Evolutionary conservation across 2,329 filamentous ascomycete genomes (phyloP).

Genomic region (Arthrobotrys iridis): DNA sequence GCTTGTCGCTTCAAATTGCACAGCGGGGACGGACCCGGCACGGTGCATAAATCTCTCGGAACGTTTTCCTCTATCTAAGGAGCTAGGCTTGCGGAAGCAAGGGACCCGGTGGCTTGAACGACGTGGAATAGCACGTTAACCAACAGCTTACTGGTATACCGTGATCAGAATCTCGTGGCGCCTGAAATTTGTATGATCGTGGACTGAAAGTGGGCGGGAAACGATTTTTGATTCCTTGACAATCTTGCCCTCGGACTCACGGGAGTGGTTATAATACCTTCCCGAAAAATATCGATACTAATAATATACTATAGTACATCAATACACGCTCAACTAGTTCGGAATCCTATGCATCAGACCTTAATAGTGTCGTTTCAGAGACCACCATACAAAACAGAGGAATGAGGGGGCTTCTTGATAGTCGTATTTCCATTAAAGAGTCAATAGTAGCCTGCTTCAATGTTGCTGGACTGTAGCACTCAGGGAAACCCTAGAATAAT

Average conservation of each 20-base stretch:
- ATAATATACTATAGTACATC: too few relatives aligned
- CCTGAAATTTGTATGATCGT: conserved; percentile 6
- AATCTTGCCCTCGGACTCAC: background rate
- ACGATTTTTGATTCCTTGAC: background rate
- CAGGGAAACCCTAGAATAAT: background rate
- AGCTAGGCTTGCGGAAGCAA: conserved; percentile 20
- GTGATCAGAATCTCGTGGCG: background rate
- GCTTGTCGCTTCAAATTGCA: conserved; percentile 19
- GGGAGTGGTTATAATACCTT: background rate
- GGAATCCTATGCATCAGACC: conserved; percentile 16
- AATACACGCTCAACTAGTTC: too few relatives aligned
- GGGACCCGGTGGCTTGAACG: conserved; percentile 31
- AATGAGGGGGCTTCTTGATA: background rate
- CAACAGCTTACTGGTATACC: conserved; percentile 7
- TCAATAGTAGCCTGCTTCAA: too few relatives aligned
- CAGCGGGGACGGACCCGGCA: background rate
- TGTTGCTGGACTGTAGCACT: too few relatives aligned
- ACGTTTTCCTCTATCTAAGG: conserved; percentile 30
- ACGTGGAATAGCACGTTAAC: conserved; percentile 4
- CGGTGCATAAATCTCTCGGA: conserved; percentile 17
- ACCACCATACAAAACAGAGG: background rate
- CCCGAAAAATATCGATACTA: conserved; percentile 36
- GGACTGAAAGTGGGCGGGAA: background rate
- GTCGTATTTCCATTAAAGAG: too few relatives aligned
- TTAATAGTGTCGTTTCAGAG: conserved; percentile 40